phyloP scores from a whole-genome alignment of 257 asterid genomes.

The Lavandula angustifolia region DNA sequence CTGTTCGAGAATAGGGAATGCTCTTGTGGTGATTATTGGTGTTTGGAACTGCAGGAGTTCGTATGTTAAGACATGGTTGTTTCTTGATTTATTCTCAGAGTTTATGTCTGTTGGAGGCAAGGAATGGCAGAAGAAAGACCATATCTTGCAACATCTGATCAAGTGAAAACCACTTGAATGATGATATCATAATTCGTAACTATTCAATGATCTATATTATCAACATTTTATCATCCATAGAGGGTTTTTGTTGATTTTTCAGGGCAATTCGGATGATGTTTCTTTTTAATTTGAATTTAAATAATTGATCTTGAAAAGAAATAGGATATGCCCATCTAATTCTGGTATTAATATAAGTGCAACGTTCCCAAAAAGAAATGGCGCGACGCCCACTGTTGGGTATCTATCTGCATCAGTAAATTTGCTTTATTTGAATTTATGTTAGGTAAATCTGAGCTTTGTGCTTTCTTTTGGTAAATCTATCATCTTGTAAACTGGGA shows the following conservation, averaged over 20 bases:
- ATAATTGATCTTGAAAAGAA: neutral
- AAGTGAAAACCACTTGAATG: neutral
- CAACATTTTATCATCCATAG: no score
- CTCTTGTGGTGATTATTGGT: constrained; percentile 79
- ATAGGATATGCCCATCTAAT: neutral
- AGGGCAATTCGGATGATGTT: no score
- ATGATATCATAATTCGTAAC: no score
- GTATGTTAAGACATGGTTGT: neutral
- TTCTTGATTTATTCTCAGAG: neutral
- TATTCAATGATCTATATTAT: no score
- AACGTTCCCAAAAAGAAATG: neutral
- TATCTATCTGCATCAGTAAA: no score
- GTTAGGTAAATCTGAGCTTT: neutral
- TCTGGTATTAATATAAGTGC: neutral
- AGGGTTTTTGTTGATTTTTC: no score
- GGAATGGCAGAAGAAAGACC: neutral
- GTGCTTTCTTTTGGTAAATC: neutral
- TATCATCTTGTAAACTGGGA: neutral
- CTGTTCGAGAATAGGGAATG: constrained; percentile 68
- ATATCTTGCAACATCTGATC: neutral
- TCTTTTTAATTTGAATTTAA: neutral
- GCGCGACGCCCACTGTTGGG: no score
- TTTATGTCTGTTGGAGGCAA: neutral
- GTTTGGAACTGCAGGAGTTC: constrained; percentile 9
- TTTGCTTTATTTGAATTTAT: neutral